Evolutionary conservation across 2,329 filamentous ascomycete genomes (phyloP).

Genomic region (Epichloe uncinata): DNA sequence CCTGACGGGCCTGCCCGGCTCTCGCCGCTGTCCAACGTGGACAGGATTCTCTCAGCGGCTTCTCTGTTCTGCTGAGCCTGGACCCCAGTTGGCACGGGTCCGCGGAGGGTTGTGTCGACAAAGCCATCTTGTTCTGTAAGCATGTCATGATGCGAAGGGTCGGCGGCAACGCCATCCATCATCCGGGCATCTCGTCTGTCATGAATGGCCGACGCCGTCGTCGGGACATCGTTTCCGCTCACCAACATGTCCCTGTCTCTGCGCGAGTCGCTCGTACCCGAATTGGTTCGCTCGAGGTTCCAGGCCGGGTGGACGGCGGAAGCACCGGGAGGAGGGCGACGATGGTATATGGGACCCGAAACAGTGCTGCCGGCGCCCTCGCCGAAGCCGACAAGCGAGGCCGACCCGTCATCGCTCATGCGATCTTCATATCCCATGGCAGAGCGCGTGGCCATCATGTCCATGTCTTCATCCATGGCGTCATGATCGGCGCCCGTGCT

Average conservation of each 20-base stretch:
- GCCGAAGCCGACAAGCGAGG: constrained; percentile 80
- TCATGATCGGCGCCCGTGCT: constrained; percentile 32
- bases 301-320: constrained; percentile 25
- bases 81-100: constrained; percentile 33
- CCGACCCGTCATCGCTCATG: constrained; percentile 74
- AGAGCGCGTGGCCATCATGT: constrained; percentile 31
- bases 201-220: constrained; percentile 31
- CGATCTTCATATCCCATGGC: constrained; percentile 50
- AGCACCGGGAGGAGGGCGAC: constrained; percentile 30
- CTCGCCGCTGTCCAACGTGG: constrained; percentile 40
- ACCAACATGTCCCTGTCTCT: constrained; percentile 22
- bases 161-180: constrained; percentile 51
- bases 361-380: constrained; percentile 81
- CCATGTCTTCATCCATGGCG: constrained; percentile 41
- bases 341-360: constrained; percentile 60
- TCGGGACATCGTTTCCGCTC: constrained; percentile 27
- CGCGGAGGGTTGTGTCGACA: constrained; percentile 50
- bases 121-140: constrained; percentile 38
- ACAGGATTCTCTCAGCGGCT: constrained; percentile 51
- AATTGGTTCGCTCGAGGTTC: constrained; percentile 37
- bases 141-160: constrained; percentile 35
- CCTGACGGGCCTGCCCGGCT: constrained; percentile 22
- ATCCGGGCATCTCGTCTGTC: constrained; percentile 49
- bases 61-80: constrained; percentile 27
- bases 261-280: constrained; percentile 35